Base-by-base conservation (phyloP, 2,329 filamentous ascomycete genomes). In the Penicillium capsulatum region DNA sequence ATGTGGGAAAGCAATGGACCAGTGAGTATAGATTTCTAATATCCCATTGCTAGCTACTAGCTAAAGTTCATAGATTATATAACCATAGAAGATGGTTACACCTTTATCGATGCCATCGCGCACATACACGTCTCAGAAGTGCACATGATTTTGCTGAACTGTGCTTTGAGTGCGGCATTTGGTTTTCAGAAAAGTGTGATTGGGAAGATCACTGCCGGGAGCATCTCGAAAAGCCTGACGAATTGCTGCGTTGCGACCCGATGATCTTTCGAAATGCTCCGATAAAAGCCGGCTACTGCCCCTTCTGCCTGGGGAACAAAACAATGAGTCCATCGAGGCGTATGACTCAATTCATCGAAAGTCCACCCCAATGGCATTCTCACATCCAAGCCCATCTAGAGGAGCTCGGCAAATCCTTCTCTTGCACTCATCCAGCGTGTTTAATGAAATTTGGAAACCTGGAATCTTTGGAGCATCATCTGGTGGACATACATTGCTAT, bases 81-180 rank as follows among this genome's bases (percentile, higher is more conserved):
- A 28, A 28, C 5, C 28, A 50, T 31, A 36, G 37, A 15, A 34
- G 20, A 36, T 50, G 32, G 44, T 32, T 42, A 24, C 26, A 48
- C 37, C 44, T 50, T 11, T 50, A 50, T 34, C 27, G 36, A 24
- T 50, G 26, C 35, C 36, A 47, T 36, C 5, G 26, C 30, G 26
- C 26, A 28, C 13, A 28, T 28, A 28, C 26, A 28, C 13, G 26
- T 7, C 26, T 28, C 15, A 39, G 14, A 38, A 26, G 11, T 20
- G 36, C 24, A 19, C 19, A 41, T 13, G 30, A 38, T 31, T 47
- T 50, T 44, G 13, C 37, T 9, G 10, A 47, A 31, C 34, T 39
- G 6, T 50, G 35, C 36, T 36, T 45, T 26, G 30, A 37, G 17
- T 48, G 35, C 27, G 42, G 30, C 32, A 4, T 26, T 15, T 50